Evolutionary conservation across 2,329 filamentous ascomycete genomes (phyloP), one percentile per base, ranked within the genome.

Genomic region (Fusarium musae): DNA sequence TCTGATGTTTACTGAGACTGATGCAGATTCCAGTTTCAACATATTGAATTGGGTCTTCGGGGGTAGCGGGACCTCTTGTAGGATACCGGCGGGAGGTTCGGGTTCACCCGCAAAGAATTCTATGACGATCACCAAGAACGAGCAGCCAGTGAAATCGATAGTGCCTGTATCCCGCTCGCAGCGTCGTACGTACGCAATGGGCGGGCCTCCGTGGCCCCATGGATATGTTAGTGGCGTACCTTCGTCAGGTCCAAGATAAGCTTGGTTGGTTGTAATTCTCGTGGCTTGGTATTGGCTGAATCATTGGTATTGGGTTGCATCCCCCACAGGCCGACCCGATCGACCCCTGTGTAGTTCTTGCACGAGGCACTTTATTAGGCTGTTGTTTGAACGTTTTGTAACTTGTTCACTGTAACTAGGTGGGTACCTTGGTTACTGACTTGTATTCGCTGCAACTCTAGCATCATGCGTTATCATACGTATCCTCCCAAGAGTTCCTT

Each of bases 241-340:
- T 44, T 56, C 42, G n/a, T 26, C 56, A 68, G 56, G 57, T 23
- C 36, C 40, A 66, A 39, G 46, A 62, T 68, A 68, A 66, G 60
- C 37, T 47, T 66, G 49, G 52, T 49, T 63, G 52, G 59, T 34
- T 47, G 36, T 21, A 42, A 17, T 66, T 16, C 26, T 66, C 19
- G 46, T 47, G 26, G 36, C 44, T 68, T 53, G 30, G 65, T 58
- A 68, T 68, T 47, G 63, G 63, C 47, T 42, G 58, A 32, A 42
- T 30, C 49, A n/a, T 21, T 54, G 26, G 46, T 37, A 37, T 54
- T 39, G 15, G 39, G 50, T 43, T 66, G 21, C 43, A 43, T 59
- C 63, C 42, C 63, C 65, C 65, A 68, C 65, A 68, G 62, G 36
- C 65, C 54, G n/a, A 59, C 13, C 30, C n/a, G 62, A 66, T 30